Evolutionary conservation across 2,329 filamentous ascomycete species (phyloP).

Genomic region (Lachnellula hyalina): DNA sequence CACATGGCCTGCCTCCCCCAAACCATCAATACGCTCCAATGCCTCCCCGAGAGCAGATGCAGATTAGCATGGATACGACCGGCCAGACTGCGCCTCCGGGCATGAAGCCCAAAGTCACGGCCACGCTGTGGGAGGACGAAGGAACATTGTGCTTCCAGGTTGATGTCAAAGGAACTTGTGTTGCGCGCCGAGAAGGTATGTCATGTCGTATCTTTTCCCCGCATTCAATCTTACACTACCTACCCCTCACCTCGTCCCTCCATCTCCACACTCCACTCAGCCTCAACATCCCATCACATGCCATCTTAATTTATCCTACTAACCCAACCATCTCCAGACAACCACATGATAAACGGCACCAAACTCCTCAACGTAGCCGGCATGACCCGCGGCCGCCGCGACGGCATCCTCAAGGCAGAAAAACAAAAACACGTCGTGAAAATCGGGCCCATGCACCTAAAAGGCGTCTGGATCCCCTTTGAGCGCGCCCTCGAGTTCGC

Average conservation of each 20-base stretch:
- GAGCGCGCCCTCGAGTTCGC: constrained; percentile 93
- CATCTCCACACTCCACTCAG: not conserved
- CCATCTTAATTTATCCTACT: not conserved
- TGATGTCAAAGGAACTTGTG: constrained; percentile 89
- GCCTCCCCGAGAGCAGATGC: constrained; percentile 6
- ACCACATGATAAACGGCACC: constrained; percentile 98
- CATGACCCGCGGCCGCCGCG: constrained; percentile 90
- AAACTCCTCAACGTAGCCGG: constrained; percentile 94
- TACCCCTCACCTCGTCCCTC: not conserved
- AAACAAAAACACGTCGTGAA: constrained; percentile 96
- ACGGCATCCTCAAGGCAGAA: constrained; percentile 95
- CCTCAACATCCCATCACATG: not conserved
- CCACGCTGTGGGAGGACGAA: constrained; percentile 95
- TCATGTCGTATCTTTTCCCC: constrained; percentile 4
- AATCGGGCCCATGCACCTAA: constrained; percentile 97
- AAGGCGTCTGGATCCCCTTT: constrained; percentile 97
- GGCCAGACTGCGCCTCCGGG: constrained; percentile 86
- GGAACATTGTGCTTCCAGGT: constrained; percentile 96
- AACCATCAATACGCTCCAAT: not conserved
- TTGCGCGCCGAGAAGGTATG: constrained; percentile 84
- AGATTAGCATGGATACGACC: constrained; percentile 56
- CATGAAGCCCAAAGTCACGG: constrained; percentile 95
- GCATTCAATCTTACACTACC: not conserved
- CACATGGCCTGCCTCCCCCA: constrained; percentile 5
- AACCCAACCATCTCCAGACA: constrained; percentile 53